Percentiles rank a stretch among this genome's conserved stretches.
Conservation (phyloP, 352 stramenopile genomes). For the Pythium brassicae region DNA sequence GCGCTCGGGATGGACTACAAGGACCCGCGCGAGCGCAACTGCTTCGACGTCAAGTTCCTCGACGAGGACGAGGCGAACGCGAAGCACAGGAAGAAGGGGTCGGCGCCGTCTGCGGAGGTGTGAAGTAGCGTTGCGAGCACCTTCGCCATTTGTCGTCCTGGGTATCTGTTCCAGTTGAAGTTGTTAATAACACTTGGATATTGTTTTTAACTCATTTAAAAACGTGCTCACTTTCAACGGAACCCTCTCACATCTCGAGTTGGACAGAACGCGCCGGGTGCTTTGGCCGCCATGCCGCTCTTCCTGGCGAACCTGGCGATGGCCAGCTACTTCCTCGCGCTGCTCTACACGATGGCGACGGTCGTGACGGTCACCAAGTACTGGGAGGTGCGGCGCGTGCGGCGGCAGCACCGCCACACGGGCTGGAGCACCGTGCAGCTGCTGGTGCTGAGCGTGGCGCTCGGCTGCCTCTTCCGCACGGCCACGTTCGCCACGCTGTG, state of each 20-base stretch:
- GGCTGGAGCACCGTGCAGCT: slow-evolving; percentile 83
- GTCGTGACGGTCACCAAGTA: slow-evolving; percentile 79
- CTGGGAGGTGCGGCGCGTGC: slow-evolving; percentile 60
- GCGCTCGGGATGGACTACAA: slow-evolving; percentile 84
- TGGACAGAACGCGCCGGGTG: background rate
- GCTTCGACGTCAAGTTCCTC: slow-evolving; percentile 78
- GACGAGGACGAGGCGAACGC: slow-evolving; percentile 66
- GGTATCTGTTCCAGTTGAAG: no score
- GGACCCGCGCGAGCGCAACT: slow-evolving; percentile 68
- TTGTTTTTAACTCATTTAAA: no score
- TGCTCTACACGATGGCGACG: slow-evolving; percentile 82
- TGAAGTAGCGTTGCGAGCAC: no score
- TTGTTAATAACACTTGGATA: no score
- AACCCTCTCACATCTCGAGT: background rate
- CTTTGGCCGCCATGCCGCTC: slow-evolving; percentile 46
- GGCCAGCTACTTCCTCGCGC: slow-evolving; percentile 85
- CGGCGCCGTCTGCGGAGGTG: no score
- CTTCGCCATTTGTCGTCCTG: no score
- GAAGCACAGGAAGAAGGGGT: no score
- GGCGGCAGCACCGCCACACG: slow-evolving; percentile 56
- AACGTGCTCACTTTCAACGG: no score
- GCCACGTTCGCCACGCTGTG: slow-evolving; percentile 86
- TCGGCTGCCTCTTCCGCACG: slow-evolving; percentile 85
- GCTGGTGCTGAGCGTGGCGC: slow-evolving; percentile 71
- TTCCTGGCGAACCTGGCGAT: slow-evolving; percentile 87